These are phyloP conservation scores for Aspergillus sergii DNA, from an alignment of 2,329 filamentous ascomycete genomes.

Conservation along the genomic window DNA sequence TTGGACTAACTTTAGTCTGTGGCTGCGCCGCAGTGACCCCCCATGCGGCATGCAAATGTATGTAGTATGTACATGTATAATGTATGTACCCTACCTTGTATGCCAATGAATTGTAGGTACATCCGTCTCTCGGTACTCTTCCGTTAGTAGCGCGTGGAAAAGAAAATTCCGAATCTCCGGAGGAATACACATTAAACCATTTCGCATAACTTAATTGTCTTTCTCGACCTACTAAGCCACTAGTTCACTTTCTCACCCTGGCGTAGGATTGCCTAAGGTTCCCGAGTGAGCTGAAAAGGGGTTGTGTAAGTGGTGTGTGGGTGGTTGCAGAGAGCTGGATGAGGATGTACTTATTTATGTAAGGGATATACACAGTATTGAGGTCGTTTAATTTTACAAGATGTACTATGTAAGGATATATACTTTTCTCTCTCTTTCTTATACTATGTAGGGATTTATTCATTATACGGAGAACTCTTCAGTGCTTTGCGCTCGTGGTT, in stretches of 20 bases:
- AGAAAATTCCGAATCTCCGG: background rate
- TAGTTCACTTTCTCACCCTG: background rate
- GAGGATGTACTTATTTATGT: background rate
- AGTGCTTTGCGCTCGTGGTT: background rate
- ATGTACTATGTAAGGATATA: background rate
- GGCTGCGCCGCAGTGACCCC: background rate
- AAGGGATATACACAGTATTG: background rate
- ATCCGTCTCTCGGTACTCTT: background rate
- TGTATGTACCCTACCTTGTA: background rate
- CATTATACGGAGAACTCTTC: too few relatives aligned
- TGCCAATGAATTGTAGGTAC: background rate
- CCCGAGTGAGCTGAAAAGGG: background rate
- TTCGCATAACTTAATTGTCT: background rate
- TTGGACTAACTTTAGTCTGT: background rate
- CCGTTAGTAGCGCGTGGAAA: background rate
- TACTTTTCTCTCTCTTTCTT: background rate
- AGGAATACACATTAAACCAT: background rate
- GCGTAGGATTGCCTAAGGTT: background rate
- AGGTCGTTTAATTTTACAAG: background rate
- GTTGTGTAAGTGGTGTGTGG: too few relatives aligned
- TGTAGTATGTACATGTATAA: background rate
- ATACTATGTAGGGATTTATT: background rate
- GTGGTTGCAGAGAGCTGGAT: background rate
- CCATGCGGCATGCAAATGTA: conserved; percentile 3
- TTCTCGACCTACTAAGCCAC: background rate